phyloP scores from a whole-genome alignment of 2,329 filamentous ascomycete species.

The Thermothelomyces thermophilus region DNA sequence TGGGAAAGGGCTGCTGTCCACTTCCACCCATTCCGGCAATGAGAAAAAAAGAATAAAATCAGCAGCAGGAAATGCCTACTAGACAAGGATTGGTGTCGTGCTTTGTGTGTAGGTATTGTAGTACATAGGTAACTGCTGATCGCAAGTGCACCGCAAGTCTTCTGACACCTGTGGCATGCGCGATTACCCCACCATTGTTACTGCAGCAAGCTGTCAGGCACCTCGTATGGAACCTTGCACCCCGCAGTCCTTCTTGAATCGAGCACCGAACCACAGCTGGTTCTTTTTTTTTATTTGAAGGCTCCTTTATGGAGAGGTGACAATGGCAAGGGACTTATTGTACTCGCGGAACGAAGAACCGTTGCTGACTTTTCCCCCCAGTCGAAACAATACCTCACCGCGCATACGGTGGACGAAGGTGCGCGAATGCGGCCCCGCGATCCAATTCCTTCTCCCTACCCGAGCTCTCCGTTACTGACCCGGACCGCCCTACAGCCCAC shows the following conservation, averaged over 20 bases:
- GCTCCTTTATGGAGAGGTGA: slow-evolving; percentile 32
- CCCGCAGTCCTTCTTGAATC: slow-evolving; percentile 1
- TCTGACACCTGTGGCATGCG: no score
- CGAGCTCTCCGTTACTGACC: slow-evolving; percentile 22
- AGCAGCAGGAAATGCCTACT: no score
- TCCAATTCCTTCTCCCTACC: slow-evolving; percentile 12
- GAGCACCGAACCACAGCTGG: slow-evolving; percentile 14
- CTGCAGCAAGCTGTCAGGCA: slow-evolving; percentile 11
- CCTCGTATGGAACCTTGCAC: slow-evolving; percentile 1
- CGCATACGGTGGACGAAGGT: slow-evolving; percentile 85
- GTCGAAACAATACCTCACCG: slow-evolving; percentile 98
- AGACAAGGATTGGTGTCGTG: no score
- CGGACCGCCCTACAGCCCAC: slow-evolving; percentile 52
- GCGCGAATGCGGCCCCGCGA: slow-evolving; percentile 29
- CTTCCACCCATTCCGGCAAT: background rate
- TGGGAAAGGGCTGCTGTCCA: background rate
- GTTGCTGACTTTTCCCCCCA: slow-evolving; percentile 34
- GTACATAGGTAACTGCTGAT: no score
- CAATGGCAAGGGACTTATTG: slow-evolving; percentile 31
- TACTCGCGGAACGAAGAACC: no score
- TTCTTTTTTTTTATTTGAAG: slow-evolving; percentile 6
- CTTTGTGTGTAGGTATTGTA: no score
- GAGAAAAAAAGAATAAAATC: background rate
- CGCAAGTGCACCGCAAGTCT: no score
- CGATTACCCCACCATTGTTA: slow-evolving; percentile 17